Base-by-base conservation (phyloP, 352 stramenopile species). In the Pythium pyrilobum region DNA sequence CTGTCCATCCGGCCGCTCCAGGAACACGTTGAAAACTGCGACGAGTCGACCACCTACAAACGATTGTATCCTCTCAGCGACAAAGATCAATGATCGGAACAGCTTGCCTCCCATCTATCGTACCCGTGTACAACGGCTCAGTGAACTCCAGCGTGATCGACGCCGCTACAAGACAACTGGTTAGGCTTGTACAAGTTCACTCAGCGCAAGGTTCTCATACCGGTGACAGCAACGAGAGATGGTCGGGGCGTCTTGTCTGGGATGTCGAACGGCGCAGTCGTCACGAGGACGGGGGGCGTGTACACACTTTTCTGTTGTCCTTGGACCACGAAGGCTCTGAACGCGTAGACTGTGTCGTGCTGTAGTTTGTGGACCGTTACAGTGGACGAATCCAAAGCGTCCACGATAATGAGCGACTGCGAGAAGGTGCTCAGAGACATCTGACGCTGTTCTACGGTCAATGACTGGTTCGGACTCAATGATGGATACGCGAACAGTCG, bases 281-380 rank as follows among this genome's bases (percentile, higher is more conserved):
- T 73, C 15, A 71, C 59, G 2, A 56, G 24, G 13, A 71, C 51
- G 0, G 71, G 45, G 29, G 54, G 1, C 7, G 54, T 74, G 48
- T 65, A 75, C 3, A 32, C 53, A 29, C 66, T 82, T 28, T 52
- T 39, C 4, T 43, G 21, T 4, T 58, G 55, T 23, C n/a, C 33
- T 12, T 36, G 25, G 20, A 73, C 37, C 0, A 67, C 27, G 15
- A 64, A 72, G 1, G 64, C 55, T 13, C 74, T 64, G 32, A 88
- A 85, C 8, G 80, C 41, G 41, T 88, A 88, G 1, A 37, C 24
- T 0, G 68, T 81, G 18, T 73, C 64, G 31, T 84, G 70, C 15
- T 43, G 59, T 1, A 87, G 65, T 36, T 82, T 84, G 54, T 71
- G 74, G 4, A 84, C 52, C 3, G 39, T 64, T 11, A 77, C 43